A percentile compares a stretch with the other conserved stretches of the same genome.
phyloP scores from a whole-genome alignment of 2,329 filamentous ascomycete genomes.

The Alternaria viburni region DNA sequence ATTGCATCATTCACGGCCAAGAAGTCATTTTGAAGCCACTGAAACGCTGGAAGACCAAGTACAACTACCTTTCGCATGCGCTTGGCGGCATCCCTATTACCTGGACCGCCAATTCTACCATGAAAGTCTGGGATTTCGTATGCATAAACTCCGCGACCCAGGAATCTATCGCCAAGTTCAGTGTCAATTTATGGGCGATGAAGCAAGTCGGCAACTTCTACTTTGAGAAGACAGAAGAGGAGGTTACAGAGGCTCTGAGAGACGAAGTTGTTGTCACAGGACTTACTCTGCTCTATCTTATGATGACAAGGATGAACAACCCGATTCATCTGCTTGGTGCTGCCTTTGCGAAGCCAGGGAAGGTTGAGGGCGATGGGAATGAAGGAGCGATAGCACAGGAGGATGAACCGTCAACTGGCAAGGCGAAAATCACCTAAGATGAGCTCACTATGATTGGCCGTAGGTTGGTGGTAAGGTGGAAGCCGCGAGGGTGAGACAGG shows the following conservation, averaged over 20 bases:
- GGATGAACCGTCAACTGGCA: background rate
- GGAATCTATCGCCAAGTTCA: conserved; percentile 24
- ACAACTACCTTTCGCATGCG: conserved; percentile 27
- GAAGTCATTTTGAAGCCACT: conserved; percentile 23
- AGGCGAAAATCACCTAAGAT: background rate
- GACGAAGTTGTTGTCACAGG: conserved; percentile 28
- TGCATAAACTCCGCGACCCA: conserved; percentile 23
- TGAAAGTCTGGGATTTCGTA: conserved; percentile 29
- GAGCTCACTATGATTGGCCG: background rate
- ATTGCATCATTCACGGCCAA: conserved; percentile 20
- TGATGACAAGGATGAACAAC: conserved; percentile 26
- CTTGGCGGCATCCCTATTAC: conserved; percentile 10
- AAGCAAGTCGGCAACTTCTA: conserved; percentile 27
- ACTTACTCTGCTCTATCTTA: conserved; percentile 26
- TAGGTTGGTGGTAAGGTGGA: background rate
- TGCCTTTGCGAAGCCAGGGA: conserved; percentile 24
- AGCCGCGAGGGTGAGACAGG: background rate
- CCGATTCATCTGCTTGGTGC: conserved; percentile 23
- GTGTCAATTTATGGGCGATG: conserved; percentile 23
- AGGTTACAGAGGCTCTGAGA: conserved; percentile 12
- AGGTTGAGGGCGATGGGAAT: conserved; percentile 5
- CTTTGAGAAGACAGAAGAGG: conserved; percentile 15
- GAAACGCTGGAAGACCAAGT: conserved; percentile 25
- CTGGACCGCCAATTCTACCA: conserved; percentile 20
- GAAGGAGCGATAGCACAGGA: background rate